Evolutionary conservation across 75 land plant species (phyloP).

Genomic region (Picea glauca): DNA sequence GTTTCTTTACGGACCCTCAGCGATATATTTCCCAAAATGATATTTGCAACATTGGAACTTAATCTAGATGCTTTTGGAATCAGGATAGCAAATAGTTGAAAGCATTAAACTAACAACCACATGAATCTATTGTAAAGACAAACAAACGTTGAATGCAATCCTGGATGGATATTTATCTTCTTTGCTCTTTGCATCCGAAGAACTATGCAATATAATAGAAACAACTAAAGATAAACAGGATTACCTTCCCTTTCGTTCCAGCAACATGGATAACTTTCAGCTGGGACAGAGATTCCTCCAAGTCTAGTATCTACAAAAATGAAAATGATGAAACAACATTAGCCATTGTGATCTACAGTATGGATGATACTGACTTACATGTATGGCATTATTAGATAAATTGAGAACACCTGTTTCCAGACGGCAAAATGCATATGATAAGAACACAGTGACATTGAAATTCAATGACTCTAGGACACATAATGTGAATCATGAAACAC

Average conservation of each 20-base stretch:
- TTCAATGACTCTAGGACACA: not conserved
- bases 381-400: not conserved
- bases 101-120: not conserved
- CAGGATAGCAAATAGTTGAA: not conserved
- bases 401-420: not conserved
- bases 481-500: no score
- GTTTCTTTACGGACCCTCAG: not conserved
- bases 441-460: not conserved
- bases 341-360: not conserved
- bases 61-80: not conserved
- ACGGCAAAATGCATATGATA: not conserved
- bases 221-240: not conserved
- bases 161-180: no score
- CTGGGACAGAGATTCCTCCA: conserved; percentile 56
- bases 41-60: not conserved
- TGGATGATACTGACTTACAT: not conserved
- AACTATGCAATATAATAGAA: not conserved
- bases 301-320: conserved; percentile 54
- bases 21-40: not conserved
- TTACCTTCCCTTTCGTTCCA: conserved; percentile 96
- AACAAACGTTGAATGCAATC: no score
- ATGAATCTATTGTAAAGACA: no score
- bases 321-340: not conserved
- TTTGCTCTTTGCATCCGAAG: no score
- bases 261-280: conserved; percentile 93